phyloP scores from a whole-genome alignment of 2,329 filamentous ascomycete genomes.

The Macrophomina phaseolina region DNA sequence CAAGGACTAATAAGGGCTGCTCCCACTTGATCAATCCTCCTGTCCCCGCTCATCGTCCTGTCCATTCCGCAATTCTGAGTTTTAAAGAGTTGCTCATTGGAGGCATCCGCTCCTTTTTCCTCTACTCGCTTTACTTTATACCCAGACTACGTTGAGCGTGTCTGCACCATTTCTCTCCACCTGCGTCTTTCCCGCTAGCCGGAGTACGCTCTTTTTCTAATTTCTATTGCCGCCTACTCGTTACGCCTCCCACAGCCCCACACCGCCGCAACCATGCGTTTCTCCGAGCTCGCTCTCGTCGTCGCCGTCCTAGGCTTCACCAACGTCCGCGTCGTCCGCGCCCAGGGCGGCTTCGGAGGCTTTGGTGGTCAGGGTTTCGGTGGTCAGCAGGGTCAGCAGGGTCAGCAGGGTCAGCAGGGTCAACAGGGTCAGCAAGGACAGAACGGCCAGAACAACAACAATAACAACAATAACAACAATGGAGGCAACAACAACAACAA shows the following conservation, averaged over 20 bases:
- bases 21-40: not conserved
- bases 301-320: slow-evolving; percentile 21
- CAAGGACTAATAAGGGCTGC: slow-evolving; percentile 40
- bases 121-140: slow-evolving; percentile 38
- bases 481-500: slow-evolving; percentile 30
- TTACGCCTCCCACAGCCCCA: not conserved
- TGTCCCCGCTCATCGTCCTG: slow-evolving; percentile 7
- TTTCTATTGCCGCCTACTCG: slow-evolving; percentile 12
- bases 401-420: slow-evolving; percentile 1
- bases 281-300: slow-evolving; percentile 38
- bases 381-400: slow-evolving; percentile 5
- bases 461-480: slow-evolving; percentile 8
- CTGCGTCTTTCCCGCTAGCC: slow-evolving; percentile 39
- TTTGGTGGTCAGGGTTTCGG: slow-evolving; percentile 33
- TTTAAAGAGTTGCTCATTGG: slow-evolving; percentile 25
- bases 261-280: slow-evolving; percentile 39
- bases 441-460: slow-evolving; percentile 25
- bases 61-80: slow-evolving; percentile 24
- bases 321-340: slow-evolving; percentile 35
- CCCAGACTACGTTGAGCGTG: slow-evolving; percentile 50
- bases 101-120: slow-evolving; percentile 45
- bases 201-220: slow-evolving; percentile 43
- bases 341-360: slow-evolving; percentile 32
- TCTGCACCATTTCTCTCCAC: slow-evolving; percentile 38
- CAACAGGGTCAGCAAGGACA: slow-evolving; percentile 28